Base-by-base conservation (phyloP, 1,284 basidiomycete species). In the Limonomyces culmigenus region DNA sequence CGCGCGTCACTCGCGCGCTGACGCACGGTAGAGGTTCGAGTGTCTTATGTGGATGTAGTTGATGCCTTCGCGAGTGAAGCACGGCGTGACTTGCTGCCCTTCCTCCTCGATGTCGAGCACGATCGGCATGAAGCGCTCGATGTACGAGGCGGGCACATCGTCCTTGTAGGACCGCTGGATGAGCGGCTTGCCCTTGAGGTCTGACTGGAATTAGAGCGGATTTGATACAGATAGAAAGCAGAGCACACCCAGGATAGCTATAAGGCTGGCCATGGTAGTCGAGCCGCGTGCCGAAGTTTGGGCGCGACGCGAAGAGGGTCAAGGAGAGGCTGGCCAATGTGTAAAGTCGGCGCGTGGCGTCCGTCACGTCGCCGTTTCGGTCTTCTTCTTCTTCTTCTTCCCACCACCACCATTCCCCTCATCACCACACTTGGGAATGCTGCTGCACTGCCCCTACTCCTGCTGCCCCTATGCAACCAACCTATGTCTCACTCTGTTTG, bases 1-100 rank as follows among this genome's bases (percentile, higher is more conserved):
- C 18, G 33, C 2, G 25, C 5, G 13, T 13, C 8, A n/a, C 16
- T 14, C 21, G 25, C 17, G 15, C 16, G 19, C 32, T 12, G 27
- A 69, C 88, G 51, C 52, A 95, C 91, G 67, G 55, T 98, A 98
- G 6, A 98, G 67, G 57, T 98, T 98, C 42, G 91, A 95, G 59
- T 97, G 93, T 27, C 93, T 72, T 50, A 98, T 95, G 55, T 97
- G 92, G 80, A 97, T 87, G 60, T 93, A 98, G 59, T 97, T 97
- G 60, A 98, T 66, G 14, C 89, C 89, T 46, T 88, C 83, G 45
- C 70, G 78, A 1, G 91, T 85, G 63, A 99, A 89, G 60, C 93
- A 98, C 2, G 95, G 95, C 11, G 86, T 89, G 25, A 87, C 84
- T 51, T 81, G 88, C 48, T 89, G 79, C 20, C 87, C 86, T 43